phyloP scores from a whole-genome alignment of 1,139 yeast species.

The Kluyveromyces sp. region DNA sequence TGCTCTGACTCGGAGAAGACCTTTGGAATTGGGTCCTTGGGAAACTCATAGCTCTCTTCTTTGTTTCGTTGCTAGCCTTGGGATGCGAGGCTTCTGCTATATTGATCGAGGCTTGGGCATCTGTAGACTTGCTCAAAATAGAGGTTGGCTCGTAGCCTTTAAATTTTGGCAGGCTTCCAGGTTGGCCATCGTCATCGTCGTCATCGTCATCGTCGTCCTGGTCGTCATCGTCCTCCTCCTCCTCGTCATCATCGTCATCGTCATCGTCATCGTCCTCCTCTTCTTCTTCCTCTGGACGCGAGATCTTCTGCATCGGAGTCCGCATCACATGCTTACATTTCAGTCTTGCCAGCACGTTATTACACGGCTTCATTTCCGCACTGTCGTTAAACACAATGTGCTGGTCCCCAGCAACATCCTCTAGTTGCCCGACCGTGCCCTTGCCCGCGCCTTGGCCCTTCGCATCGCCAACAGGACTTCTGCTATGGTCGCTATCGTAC shows the following conservation, averaged over 20 bases:
- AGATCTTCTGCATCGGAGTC: slow-evolving; percentile 2
- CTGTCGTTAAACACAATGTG: slow-evolving; percentile 1
- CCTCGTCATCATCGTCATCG: not conserved
- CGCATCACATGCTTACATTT: slow-evolving; percentile 2
- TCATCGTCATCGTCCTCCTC: not conserved
- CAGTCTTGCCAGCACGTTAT: not conserved
- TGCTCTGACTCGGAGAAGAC: not conserved
- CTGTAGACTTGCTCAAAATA: not conserved
- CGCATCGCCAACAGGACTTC: not conserved
- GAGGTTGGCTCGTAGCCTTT: not conserved
- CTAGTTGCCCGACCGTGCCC: too few relatives aligned
- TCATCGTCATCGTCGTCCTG: not conserved
- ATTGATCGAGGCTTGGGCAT: not conserved
- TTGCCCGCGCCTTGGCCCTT: not conserved
- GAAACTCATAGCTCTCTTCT: not conserved
- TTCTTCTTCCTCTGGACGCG: not conserved
- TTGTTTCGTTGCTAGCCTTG: not conserved
- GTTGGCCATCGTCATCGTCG: not conserved
- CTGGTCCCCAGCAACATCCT: not conserved
- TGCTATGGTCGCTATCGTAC: not conserved
- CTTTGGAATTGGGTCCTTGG: slow-evolving; percentile 7
- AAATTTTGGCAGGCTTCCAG: not conserved
- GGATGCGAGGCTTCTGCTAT: not conserved
- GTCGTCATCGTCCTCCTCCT: not conserved
- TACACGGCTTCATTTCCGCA: slow-evolving; percentile 3